Evolutionary conservation across 495 filamentous ascomycete species (phyloP), one percentile per base, ranked within the genome.

Genomic region (Corynascus novoguineensis): DNA sequence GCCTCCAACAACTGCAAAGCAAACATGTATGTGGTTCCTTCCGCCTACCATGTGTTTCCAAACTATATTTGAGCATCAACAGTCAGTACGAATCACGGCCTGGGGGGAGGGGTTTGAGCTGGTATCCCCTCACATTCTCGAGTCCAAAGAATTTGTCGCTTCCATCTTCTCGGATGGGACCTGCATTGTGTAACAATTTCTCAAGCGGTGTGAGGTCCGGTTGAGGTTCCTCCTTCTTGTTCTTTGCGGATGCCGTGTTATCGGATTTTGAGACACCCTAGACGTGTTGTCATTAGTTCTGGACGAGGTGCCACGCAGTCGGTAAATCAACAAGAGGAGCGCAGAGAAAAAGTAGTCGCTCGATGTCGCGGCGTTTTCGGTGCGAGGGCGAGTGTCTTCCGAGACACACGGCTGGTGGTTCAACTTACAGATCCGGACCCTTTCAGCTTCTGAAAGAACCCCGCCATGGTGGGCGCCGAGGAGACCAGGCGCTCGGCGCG

Each of bases 101-200:
- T 32, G 27, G 47, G 50, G 27, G 27, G 55, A 57, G 50, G 27
- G 27, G 55, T 56, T 50, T 41, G 31, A 12, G 45, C 19, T 53
- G 22, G 27, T 21, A 35, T 14, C 5, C 12, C 45, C 88, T 78
- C 78, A 97, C 91, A 76, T 98, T 98, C 73, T 97, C 93, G 78
- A 97, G 85, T 3, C 95, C 93, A 76, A 92, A 97, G 74, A 95
- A 97, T 77, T 96, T 96, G 73, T 98, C 93, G 70, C 88, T 97
- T 21, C 95, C 93, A 76, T 98, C 92, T 35, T 75, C 75, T 57
- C 90, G 82, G 56, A 92, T 73, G 1, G 90, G 79, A 12, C 90
- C 89, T 49, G 89, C 82, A 69, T 91, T 88, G 59, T 81, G 79
- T 29, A 97, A 72, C 70, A 89, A 81, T 76, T 86, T 93, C 74